These are phyloP conservation scores for Alternaria incomplexa DNA, from an alignment of 2,329 filamentous ascomycete genomes.

Conservation along the genomic window DNA sequence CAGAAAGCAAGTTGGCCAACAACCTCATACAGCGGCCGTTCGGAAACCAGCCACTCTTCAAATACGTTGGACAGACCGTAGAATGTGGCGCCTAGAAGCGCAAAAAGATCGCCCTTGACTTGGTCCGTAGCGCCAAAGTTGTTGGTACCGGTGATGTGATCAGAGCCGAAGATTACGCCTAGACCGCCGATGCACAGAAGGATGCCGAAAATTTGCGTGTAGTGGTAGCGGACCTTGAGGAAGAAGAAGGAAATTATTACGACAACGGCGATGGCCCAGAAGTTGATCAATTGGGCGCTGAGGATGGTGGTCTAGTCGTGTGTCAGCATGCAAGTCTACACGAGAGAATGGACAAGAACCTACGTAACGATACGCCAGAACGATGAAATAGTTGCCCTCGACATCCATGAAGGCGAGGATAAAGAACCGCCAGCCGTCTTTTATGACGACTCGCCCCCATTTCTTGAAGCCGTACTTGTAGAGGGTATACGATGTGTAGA, in stretches of 20 bases:
- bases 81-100: conserved; percentile 83
- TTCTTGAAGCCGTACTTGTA: conserved; percentile 78
- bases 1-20: conserved; percentile 89
- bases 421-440: conserved; percentile 88
- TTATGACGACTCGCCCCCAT: conserved; percentile 68
- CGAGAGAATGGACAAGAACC: conserved; percentile 2
- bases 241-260: conserved; percentile 83
- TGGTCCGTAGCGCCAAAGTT: conserved; percentile 71
- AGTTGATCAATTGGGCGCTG: conserved; percentile 94
- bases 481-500: conserved; percentile 82
- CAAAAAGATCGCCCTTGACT: conserved; percentile 92
- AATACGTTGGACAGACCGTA: conserved; percentile 92
- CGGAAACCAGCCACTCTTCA: conserved; percentile 92
- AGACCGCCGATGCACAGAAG: conserved; percentile 89
- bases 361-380: conserved; percentile 79
- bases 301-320: conserved; percentile 77
- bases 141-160: conserved; percentile 81
- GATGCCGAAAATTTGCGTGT: conserved; percentile 84
- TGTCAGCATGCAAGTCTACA: not conserved
- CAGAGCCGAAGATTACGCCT: conserved; percentile 83
- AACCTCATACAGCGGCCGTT: conserved; percentile 88
- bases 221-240: conserved; percentile 87
- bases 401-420: conserved; percentile 94
- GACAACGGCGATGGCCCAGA: conserved; percentile 96
- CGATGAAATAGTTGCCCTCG: conserved; percentile 97